Base-by-base conservation (phyloP, 352 stramenopile species). In the Aphanomyces stellatus region DNA sequence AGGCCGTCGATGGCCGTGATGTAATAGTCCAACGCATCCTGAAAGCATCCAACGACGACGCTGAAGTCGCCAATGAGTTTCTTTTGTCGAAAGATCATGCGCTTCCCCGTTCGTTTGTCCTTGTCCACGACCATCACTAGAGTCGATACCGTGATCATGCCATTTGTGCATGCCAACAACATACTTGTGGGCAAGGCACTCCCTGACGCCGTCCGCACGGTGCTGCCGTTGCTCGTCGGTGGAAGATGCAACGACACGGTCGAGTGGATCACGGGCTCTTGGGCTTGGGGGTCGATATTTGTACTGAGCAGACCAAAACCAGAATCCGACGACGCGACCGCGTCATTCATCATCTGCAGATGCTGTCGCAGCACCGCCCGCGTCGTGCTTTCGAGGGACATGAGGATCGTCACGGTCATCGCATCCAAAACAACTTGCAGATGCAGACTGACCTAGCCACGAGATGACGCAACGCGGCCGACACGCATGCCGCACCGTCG, bases 21-120 rank as follows among this genome's bases (percentile, higher is more conserved):
- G 55, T 93, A 95, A 61, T 90, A 85, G 42, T 90, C 78, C 8
- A 89, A 33, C 1, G 87, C 87, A 30, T 88, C 80, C 0, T 79
- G 75, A 4, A 89, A 35, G 33, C 81, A 91, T 35, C 74, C 76
- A 27, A 91, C 70, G 1, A 95, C 74, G 34, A 89, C 71, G 11
- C 78, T 78, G 66, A 91, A 95, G 61, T 95, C 87, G 0, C 82
- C 87, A 60, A 92, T 76, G 25, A 95, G 78, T 59, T 95, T 95
- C 8, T 82, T 71, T 15, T 89, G 75, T 2, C 87, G 80, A 30
- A 78, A 81, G 3, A 81, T 31, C 46, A 89, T 77, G 22, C 81
- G 70, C 46, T 85, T 85, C 25, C 79, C 75, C 56, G 74, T 74
- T 17, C 78, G 81, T 25, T 75, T 72, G 48, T 91, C 82, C 41